A percentile compares a stretch with the other conserved stretches of the same genome.
These are phyloP conservation scores for Phaffia tasmanica DNA, from an alignment of 768 basidiomycete species.

Conservation along the genomic window DNA sequence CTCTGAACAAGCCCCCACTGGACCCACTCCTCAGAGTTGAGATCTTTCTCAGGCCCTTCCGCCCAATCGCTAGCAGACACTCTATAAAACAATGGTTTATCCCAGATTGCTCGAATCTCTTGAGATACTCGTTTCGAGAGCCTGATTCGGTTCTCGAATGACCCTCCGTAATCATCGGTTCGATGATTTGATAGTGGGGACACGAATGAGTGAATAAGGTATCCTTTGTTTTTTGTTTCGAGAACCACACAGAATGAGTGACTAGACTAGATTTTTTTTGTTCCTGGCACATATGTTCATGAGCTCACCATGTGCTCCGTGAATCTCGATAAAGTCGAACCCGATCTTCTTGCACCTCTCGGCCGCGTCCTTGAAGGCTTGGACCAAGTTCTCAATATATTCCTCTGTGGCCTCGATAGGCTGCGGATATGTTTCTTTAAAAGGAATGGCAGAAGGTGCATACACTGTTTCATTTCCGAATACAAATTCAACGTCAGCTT, in stretches of 20 bases:
- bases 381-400: constrained; percentile 49
- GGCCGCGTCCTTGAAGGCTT: constrained; percentile 47
- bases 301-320: constrained; percentile 32
- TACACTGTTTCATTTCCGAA: constrained; percentile 43
- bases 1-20: constrained; percentile 73
- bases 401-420: constrained; percentile 52
- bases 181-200: constrained; percentile 66
- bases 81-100: constrained; percentile 62
- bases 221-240: constrained; percentile 32
- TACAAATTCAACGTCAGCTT: not conserved
- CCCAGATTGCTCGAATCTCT: constrained; percentile 50
- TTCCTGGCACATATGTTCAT: not conserved
- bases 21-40: constrained; percentile 48
- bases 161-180: constrained; percentile 60
- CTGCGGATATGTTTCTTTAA: constrained; percentile 45
- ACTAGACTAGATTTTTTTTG: not conserved
- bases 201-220: constrained; percentile 56
- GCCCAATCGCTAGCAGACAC: constrained; percentile 61
- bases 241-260: not conserved
- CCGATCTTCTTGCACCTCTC: constrained; percentile 52
- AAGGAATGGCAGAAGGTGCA: constrained; percentile 53
- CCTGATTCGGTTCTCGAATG: constrained; percentile 61
- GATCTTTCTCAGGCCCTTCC: constrained; percentile 48
- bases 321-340: constrained; percentile 41
- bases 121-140: constrained; percentile 52